A percentile compares a stretch with the other conserved stretches of the same genome.
phyloP scores from a whole-genome alignment of 192 early-diverging fungal species.

The Thamnidium elegans region DNA sequence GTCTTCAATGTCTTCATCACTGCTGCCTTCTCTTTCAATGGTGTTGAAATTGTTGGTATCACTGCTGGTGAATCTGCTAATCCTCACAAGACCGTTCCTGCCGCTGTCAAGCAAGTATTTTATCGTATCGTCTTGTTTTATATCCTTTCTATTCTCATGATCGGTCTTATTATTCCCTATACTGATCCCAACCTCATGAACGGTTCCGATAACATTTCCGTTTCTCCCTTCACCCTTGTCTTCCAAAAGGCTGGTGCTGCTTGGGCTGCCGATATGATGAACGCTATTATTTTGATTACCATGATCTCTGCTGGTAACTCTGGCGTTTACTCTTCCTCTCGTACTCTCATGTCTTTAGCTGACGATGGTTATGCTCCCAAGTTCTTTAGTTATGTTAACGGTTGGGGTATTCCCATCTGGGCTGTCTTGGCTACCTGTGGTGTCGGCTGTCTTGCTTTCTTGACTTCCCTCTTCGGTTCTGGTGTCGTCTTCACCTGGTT shows the following conservation, averaged over 20 bases:
- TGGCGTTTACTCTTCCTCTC: slow-evolving; percentile 81
- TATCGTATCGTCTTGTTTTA: slow-evolving; percentile 85
- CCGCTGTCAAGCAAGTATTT: slow-evolving; percentile 75
- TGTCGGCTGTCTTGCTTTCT: slow-evolving; percentile 61
- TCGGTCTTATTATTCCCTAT: slow-evolving; percentile 81
- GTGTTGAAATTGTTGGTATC: slow-evolving; percentile 87
- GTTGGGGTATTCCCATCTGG: slow-evolving; percentile 63
- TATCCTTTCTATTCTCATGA: slow-evolving; percentile 77
- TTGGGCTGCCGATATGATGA: slow-evolving; percentile 68
- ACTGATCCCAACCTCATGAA: slow-evolving; percentile 54
- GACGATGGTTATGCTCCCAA: slow-evolving; percentile 74
- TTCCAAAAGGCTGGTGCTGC: slow-evolving; percentile 59
- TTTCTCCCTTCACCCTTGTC: slow-evolving; percentile 69
- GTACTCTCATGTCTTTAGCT: slow-evolving; percentile 74
- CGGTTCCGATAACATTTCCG: slow-evolving; percentile 51
- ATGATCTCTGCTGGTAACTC: slow-evolving; percentile 81
- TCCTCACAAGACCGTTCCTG: slow-evolving; percentile 73
- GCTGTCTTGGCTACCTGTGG: slow-evolving; percentile 58
- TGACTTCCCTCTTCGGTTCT: slow-evolving; percentile 63
- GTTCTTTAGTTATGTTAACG: slow-evolving; percentile 59
- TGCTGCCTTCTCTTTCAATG: slow-evolving; percentile 83
- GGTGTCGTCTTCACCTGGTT: slow-evolving; percentile 70
- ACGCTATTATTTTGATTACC: slow-evolving; percentile 67
- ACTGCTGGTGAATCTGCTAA: slow-evolving; percentile 88
- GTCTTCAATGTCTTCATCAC: slow-evolving; percentile 67